Conservation (phyloP, 1,139 yeast genomes). For the Magnusiomyces magnusii region DNA sequence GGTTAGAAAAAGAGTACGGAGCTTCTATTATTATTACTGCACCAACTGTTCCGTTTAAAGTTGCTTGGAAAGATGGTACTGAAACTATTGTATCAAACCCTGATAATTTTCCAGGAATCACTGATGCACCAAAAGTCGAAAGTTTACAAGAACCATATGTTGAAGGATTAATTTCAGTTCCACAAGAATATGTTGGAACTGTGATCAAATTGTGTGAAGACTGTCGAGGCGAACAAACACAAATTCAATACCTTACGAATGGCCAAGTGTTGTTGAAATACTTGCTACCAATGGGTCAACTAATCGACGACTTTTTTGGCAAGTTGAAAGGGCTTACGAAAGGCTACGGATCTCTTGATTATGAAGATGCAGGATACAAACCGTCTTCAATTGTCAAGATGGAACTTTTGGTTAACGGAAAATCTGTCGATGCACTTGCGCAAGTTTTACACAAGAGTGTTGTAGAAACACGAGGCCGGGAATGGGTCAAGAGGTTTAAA, state of each 20-base stretch:
- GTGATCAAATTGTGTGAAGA: constrained; percentile 82
- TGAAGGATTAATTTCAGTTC: constrained; percentile 84
- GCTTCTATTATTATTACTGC: constrained; percentile 88
- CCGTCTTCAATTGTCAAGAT: constrained; percentile 76
- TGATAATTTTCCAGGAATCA: constrained; percentile 73
- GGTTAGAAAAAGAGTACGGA: constrained; percentile 90
- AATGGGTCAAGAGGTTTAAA: constrained; percentile 75
- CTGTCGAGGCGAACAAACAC: constrained; percentile 76
- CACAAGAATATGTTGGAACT: constrained; percentile 78
- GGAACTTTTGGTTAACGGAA: constrained; percentile 85
- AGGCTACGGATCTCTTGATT: constrained; percentile 92
- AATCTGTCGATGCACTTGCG: constrained; percentile 85
- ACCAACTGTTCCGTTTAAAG: constrained; percentile 90
- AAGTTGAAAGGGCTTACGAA: constrained; percentile 81
- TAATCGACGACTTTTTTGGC: constrained; percentile 94
- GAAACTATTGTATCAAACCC: constrained; percentile 75
- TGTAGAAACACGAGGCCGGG: constrained; percentile 63
- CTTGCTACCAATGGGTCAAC: constrained; percentile 74
- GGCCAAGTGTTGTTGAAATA: constrained; percentile 80
- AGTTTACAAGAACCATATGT: constrained; percentile 81
- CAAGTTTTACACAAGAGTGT: constrained; percentile 82
- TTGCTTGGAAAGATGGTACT: constrained; percentile 54
- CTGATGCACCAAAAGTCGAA: constrained; percentile 39
- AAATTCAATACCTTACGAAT: constrained; percentile 65
- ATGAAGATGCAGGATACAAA: constrained; percentile 85